Percentiles rank a stretch among this genome's conserved stretches.
These are phyloP conservation scores for Termitomyces sp. DNA, from an alignment of 1,284 basidiomycete species.

Conservation along the genomic window DNA sequence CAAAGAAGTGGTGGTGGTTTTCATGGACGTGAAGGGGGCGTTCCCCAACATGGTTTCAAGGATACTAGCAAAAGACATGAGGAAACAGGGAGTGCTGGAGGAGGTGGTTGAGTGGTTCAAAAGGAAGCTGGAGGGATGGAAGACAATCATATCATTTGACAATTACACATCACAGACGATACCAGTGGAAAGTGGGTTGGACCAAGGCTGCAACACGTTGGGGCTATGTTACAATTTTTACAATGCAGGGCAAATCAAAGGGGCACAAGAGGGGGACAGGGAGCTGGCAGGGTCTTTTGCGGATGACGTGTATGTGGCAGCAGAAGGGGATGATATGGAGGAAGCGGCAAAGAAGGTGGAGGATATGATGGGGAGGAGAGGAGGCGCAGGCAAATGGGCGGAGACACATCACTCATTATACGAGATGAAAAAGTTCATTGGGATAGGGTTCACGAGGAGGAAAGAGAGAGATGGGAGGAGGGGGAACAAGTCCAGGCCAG, in stretches of 20 bases:
- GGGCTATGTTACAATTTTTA: not conserved
- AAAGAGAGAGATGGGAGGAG: not conserved
- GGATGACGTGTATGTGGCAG: not conserved
- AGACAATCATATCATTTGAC: not conserved
- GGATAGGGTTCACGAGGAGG: not conserved
- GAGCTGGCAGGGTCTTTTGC: not conserved
- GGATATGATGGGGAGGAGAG: not conserved
- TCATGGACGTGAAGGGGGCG: not conserved
- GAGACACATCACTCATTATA: not conserved
- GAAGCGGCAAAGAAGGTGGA: slow-evolving; percentile 1
- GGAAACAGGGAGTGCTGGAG: slow-evolving; percentile 22
- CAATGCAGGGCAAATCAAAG: slow-evolving; percentile 1
- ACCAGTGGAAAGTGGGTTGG: not conserved
- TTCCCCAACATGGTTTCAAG: not conserved
- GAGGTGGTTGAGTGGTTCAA: slow-evolving; percentile 21
- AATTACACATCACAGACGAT: not conserved
- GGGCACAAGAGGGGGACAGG: not conserved
- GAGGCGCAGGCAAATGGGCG: not conserved
- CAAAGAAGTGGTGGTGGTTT: slow-evolving; percentile 1
- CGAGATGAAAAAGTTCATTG: slow-evolving; percentile 1
- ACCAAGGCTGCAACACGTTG: not conserved
- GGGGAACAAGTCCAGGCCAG: not conserved
- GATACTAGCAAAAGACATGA: slow-evolving; percentile 28
- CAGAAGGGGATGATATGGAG: not conserved
- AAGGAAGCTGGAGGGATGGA: not conserved